Evolutionary conservation across 2,329 filamentous ascomycete genomes (phyloP).

Genomic region (Byssoonygena ceratinophila): DNA sequence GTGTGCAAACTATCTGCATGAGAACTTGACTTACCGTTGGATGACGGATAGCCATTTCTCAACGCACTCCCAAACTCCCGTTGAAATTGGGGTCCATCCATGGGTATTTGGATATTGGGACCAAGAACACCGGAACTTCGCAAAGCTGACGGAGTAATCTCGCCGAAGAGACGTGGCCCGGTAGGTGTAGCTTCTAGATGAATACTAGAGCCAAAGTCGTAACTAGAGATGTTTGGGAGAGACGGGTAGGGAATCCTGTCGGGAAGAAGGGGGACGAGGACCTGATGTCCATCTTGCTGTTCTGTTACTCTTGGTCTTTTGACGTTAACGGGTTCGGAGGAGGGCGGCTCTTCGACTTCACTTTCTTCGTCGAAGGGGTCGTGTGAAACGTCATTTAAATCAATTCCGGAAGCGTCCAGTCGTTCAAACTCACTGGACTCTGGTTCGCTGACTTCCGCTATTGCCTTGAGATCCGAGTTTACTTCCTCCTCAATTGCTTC

Average conservation of each 20-base stretch:
- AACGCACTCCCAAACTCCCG: slow-evolving; percentile 13
- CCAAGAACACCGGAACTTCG: slow-evolving; percentile 43
- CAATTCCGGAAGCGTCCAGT: slow-evolving; percentile 52
- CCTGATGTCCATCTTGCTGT: slow-evolving; percentile 7
- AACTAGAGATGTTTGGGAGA: slow-evolving; percentile 33
- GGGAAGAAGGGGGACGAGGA: slow-evolving; percentile 14
- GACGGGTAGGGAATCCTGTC: slow-evolving; percentile 34
- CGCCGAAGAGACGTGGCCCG: slow-evolving; percentile 46
- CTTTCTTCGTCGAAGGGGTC: slow-evolving; percentile 29
- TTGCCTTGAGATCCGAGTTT: slow-evolving; percentile 33
- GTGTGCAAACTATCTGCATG: slow-evolving; percentile 11
- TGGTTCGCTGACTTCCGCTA: slow-evolving; percentile 32
- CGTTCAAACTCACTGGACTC: slow-evolving; percentile 26
- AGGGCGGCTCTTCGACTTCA: slow-evolving; percentile 25
- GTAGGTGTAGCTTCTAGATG: slow-evolving; percentile 18
- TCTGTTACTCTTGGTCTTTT: slow-evolving; percentile 16
- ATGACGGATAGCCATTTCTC: slow-evolving; percentile 31
- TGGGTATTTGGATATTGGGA: slow-evolving; percentile 20
- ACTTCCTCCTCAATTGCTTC: slow-evolving; percentile 49
- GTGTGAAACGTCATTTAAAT: slow-evolving; percentile 40
- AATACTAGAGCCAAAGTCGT: slow-evolving; percentile 21
- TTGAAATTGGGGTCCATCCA: slow-evolving; percentile 21
- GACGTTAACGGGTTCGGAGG: slow-evolving; percentile 8
- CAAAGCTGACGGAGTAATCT: slow-evolving; percentile 48
- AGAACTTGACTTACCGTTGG: slow-evolving; percentile 16